Evolutionary conservation across 2,329 filamentous ascomycete species (phyloP).

Genomic region (Ophiostoma novo-ulmi): DNA sequence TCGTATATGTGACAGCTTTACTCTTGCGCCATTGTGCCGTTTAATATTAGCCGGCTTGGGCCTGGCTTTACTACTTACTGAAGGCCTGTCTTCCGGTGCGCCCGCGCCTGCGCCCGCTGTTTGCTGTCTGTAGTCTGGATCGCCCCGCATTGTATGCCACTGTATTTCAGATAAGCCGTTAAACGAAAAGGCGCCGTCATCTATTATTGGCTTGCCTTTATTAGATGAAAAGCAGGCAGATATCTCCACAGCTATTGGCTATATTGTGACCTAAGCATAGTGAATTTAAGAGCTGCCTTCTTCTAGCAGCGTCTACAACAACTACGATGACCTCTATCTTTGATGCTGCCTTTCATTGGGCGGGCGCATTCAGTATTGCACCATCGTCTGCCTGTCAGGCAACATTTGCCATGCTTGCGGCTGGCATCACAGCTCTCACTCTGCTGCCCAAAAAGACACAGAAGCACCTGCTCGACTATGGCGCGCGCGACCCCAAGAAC

Average conservation of each 20-base stretch:
- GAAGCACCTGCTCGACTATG: conserved; percentile 47
- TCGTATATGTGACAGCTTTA: not conserved
- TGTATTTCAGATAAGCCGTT: too few species aligned
- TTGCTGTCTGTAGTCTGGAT: not conserved
- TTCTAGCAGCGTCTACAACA: not conserved
- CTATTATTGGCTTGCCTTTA: not conserved
- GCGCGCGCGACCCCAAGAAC: conserved; percentile 39
- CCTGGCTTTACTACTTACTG: not conserved
- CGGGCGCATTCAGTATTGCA: not conserved
- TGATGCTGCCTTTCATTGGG: not conserved
- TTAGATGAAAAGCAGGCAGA: not conserved
- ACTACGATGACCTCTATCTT: not conserved
- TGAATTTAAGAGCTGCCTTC: not conserved
- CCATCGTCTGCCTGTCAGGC: conserved; percentile 41
- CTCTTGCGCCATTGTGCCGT: not conserved
- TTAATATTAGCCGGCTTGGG: conserved; percentile 2
- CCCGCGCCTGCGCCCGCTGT: too few species aligned
- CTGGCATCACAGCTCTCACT: conserved; percentile 40
- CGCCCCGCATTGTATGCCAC: too few species aligned
- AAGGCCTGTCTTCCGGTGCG: not conserved
- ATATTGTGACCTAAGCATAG: too few species aligned
- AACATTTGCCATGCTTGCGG: conserved; percentile 44
- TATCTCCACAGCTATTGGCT: not conserved
- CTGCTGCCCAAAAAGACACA: conserved; percentile 43
- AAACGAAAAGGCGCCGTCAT: not conserved